phyloP scores from a whole-genome alignment of 306 rosid species.

The Lathyrus sativus region DNA sequence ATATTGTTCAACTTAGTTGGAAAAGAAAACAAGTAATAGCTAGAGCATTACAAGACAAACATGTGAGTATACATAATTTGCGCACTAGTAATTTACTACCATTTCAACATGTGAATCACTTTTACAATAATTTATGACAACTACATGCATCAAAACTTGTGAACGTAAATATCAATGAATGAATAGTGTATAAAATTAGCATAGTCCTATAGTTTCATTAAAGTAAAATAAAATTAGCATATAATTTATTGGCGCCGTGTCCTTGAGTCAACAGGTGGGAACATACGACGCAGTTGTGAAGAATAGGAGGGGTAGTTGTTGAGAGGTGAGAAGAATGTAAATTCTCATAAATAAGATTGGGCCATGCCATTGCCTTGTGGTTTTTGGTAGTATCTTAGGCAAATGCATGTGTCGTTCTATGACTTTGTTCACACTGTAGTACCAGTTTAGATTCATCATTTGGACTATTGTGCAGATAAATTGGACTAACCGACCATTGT shows the following conservation, averaged over 20 bases:
- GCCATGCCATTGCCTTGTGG: conserved; percentile 32
- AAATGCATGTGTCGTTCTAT: conserved; percentile 46
- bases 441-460: conserved; percentile 12
- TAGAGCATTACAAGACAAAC: too few species aligned
- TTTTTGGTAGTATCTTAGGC: conserved; percentile 8
- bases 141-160: background rate
- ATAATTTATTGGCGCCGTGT: background rate
- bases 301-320: background rate
- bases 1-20: too few species aligned
- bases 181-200: too few species aligned
- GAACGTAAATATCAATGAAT: background rate
- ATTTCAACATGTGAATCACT: too few species aligned
- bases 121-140: too few species aligned
- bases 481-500: conserved; percentile 54
- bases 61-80: too few species aligned
- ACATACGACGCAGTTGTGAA: conserved; percentile 12
- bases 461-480: conserved; percentile 51
- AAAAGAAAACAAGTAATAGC: too few species aligned
- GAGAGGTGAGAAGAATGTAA: background rate
- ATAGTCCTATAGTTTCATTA: too few species aligned
- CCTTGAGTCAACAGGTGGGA: conserved; percentile 35
- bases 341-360: conserved; percentile 16
- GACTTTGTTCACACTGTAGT: conserved; percentile 6
- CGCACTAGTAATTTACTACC: too few species aligned
- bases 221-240: too few species aligned